Percentiles rank a stretch among this genome's conserved stretches.
Evolutionary conservation across 768 basidiomycete species (phyloP).

Genomic region (Polyporus arcularius): DNA sequence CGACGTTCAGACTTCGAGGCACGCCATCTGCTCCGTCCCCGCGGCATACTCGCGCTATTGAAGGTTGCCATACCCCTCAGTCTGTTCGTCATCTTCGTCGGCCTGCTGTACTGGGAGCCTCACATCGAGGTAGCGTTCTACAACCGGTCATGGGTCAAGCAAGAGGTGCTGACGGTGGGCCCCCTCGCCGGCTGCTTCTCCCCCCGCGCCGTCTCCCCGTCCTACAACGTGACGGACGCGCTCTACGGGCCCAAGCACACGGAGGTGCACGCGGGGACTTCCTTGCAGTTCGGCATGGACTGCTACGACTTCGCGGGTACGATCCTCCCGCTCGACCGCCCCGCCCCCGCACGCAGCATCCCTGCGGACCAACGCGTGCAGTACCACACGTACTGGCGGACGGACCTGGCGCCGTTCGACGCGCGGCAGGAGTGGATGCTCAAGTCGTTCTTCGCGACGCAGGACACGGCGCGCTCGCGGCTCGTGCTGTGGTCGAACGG

Average conservation of each 20-base stretch:
- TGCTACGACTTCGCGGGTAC: constrained; percentile 94
- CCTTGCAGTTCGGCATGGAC: constrained; percentile 78
- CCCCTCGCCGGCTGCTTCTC: constrained; percentile 79
- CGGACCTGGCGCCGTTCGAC: constrained; percentile 80
- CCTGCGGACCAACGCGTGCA: constrained; percentile 45
- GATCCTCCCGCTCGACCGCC: constrained; percentile 40
- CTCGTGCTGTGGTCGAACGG: constrained; percentile 94
- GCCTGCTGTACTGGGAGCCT: constrained; percentile 71
- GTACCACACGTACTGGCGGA: constrained; percentile 95
- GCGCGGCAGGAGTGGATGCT: constrained; percentile 88
- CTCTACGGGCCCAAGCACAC: constrained; percentile 66
- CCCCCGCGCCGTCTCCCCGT: constrained; percentile 53
- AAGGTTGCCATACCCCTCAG: constrained; percentile 24
- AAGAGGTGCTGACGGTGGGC: constrained; percentile 65
- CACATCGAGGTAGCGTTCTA: constrained; percentile 87
- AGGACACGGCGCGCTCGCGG: constrained; percentile 61
- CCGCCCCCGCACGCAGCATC: constrained; percentile 4
- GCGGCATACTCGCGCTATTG: constrained; percentile 17
- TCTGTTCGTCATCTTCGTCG: constrained; percentile 39
- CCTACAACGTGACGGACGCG: constrained; percentile 67
- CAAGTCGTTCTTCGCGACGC: constrained; percentile 93
- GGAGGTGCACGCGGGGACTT: constrained; percentile 79
- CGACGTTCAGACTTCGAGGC: background rate
- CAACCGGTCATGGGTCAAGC: constrained; percentile 69
- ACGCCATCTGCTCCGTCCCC: constrained; percentile 19